A percentile compares a stretch with the other conserved stretches of the same genome.
These are phyloP conservation scores for Shiraia sp. DNA, from an alignment of 2,329 filamentous ascomycete species.

Conservation along the genomic window DNA sequence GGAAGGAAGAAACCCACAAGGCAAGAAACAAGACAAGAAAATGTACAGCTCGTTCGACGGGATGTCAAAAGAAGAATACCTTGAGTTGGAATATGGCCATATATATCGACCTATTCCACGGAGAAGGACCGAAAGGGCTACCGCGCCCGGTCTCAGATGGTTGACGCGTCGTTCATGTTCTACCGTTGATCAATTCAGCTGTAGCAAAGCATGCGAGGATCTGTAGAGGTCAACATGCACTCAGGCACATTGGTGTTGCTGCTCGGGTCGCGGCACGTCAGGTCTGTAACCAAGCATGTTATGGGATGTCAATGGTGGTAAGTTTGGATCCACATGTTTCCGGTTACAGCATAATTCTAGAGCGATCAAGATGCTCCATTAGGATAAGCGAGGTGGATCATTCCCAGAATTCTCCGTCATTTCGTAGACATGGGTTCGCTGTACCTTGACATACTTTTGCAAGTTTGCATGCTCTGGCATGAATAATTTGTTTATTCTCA, in stretches of 20 bases:
- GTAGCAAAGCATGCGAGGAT: constrained; percentile 15
- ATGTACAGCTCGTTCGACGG: constrained; percentile 8
- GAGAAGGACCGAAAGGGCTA: constrained; percentile 10
- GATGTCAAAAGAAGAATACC: not conserved
- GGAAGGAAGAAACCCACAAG: too few relatives aligned
- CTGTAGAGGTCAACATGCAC: constrained; percentile 10
- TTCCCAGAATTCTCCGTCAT: not conserved
- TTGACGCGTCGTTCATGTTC: constrained; percentile 9
- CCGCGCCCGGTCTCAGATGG: constrained; percentile 8
- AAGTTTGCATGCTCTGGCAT: too few relatives aligned
- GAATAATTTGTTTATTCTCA: too few relatives aligned
- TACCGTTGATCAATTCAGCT: constrained; percentile 6
- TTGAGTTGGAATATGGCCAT: constrained; percentile 1
- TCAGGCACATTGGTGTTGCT: constrained; percentile 23
- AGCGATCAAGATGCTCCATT: not conserved
- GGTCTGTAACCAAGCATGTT: constrained; percentile 27
- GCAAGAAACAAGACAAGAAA: constrained; percentile 13
- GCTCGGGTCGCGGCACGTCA: constrained; percentile 18
- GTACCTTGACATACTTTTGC: not conserved
- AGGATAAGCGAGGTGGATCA: not conserved
- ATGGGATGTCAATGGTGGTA: constrained; percentile 25
- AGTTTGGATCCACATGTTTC: constrained; percentile 8
- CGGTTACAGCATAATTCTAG: not conserved
- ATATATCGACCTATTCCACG: constrained; percentile 12
- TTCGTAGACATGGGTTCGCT: constrained; percentile 1